Conservation (phyloP, 1,284 basidiomycete species). For the Boletellus deceptivus region DNA sequence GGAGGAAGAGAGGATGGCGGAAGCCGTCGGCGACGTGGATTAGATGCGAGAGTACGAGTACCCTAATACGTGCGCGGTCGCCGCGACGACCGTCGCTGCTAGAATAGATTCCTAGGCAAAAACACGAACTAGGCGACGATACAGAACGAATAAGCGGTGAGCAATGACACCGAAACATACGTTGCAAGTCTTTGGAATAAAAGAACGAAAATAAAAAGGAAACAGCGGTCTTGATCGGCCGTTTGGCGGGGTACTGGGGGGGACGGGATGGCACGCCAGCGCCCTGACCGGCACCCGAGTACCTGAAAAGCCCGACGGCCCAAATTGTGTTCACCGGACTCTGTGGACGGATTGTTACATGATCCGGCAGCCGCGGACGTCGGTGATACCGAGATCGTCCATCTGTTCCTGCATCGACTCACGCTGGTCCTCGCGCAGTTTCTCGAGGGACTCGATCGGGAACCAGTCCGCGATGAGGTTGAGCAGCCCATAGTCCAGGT, state of each 20-base stretch:
- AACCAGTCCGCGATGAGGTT: constrained; percentile 95
- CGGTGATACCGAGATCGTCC: constrained; percentile 57
- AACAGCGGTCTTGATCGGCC: too few relatives aligned
- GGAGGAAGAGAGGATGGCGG: constrained; percentile 65
- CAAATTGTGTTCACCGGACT: background rate
- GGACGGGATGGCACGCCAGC: background rate
- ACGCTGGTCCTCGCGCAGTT: constrained; percentile 73
- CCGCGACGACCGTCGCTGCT: background rate
- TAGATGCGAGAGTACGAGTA: constrained; percentile 1
- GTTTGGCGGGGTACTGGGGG: background rate
- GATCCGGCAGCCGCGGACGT: constrained; percentile 32
- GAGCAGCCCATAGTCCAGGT: constrained; percentile 78
- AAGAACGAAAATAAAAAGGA: background rate
- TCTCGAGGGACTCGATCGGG: constrained; percentile 78
- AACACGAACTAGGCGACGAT: background rate
- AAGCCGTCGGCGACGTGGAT: constrained; percentile 46
- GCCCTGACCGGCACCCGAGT: background rate
- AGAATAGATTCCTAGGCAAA: background rate
- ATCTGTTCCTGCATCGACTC: constrained; percentile 77
- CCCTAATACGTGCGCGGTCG: background rate
- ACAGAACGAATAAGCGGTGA: too few relatives aligned
- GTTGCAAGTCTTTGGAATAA: too few relatives aligned
- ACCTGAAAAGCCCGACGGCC: too few relatives aligned
- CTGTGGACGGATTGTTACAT: constrained; percentile 23
- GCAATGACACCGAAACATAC: too few relatives aligned